A percentile compares a stretch with the other conserved stretches of the same genome.
phyloP scores from a whole-genome alignment of 768 basidiomycete species.

The Leccinum boreale region DNA sequence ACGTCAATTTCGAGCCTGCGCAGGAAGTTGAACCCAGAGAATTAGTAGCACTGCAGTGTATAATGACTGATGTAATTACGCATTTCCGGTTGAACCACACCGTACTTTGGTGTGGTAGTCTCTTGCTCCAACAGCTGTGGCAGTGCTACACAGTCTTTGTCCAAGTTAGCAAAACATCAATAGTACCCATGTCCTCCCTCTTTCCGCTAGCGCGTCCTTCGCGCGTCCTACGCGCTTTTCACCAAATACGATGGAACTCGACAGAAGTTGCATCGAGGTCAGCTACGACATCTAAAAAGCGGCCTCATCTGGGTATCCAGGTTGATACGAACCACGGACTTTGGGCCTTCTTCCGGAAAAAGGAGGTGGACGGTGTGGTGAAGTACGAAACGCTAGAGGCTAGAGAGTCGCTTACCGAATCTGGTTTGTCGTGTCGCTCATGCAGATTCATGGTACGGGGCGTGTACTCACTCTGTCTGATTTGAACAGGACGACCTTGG shows the following conservation, averaged over 20 bases:
- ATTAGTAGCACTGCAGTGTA: not conserved
- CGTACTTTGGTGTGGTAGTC: too few relatives aligned
- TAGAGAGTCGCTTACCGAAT: slow-evolving; percentile 29
- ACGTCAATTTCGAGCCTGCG: not conserved
- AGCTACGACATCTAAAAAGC: slow-evolving; percentile 28
- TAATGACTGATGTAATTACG: too few relatives aligned
- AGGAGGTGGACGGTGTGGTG: slow-evolving; percentile 48
- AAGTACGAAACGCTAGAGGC: slow-evolving; percentile 49
- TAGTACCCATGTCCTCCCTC: slow-evolving; percentile 18
- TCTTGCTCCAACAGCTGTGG: slow-evolving; percentile 8
- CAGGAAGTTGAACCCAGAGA: not conserved
- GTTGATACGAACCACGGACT: slow-evolving; percentile 68
- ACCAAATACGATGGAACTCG: slow-evolving; percentile 21
- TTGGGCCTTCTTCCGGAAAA: slow-evolving; percentile 71
- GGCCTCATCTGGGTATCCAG: slow-evolving; percentile 42
- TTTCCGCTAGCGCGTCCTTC: slow-evolving; percentile 20
- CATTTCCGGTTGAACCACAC: not conserved
- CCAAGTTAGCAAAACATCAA: not conserved
- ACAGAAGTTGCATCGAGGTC: slow-evolving; percentile 9
- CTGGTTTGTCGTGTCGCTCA: slow-evolving; percentile 31
- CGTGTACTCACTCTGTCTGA: not conserved
- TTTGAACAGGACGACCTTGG: slow-evolving; percentile 82
- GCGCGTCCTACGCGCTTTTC: slow-evolving; percentile 13
- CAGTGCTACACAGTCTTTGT: slow-evolving; percentile 11
- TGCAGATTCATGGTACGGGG: not conserved